Evolutionary conservation across 2,329 filamentous ascomycete genomes (phyloP), one percentile per base, ranked within the genome.

Genomic region (Aspergillus cejpii): DNA sequence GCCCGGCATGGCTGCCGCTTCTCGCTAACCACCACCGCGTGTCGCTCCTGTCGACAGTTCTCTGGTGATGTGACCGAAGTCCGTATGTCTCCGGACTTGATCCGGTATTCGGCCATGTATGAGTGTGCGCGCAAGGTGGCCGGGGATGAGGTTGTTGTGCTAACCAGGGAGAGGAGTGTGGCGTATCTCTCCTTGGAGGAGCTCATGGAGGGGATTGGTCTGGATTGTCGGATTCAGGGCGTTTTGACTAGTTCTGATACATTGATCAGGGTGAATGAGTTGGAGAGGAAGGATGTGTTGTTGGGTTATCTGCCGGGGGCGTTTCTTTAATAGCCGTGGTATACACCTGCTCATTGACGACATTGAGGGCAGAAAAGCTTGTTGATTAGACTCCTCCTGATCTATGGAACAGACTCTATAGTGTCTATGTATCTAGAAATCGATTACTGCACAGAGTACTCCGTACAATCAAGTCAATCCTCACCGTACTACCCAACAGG

Each of bases 111-210:
- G 17, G 31, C 31, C 31, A 34, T 34, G 31, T 34, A 34, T 12
- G 31, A 34, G 31, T 34, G 31, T 34, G 31, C 31, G 31, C 31
- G 31, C 31, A 34, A 34, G 31, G 31, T 34, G 15, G 31, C 31
- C 14, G 31, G 17, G 17, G 31, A 20, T 0, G 31, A 34, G 2
- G 31, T 34, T 3, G 31, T 11, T 6, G 31, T 34, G 3, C 31
- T 34, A 3, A 3, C 31, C 8, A 10, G 5, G 5, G 17, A 34
- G 11, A 34, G 1, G 8, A 34, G 15, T 11, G 17, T 34, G 6
- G 31, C 31, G 31, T 15, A 34, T 19, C 17, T 34, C 10, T 17
- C 14, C 11, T 5, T 34, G 4, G 31, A 34, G 5, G 17, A 34
- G 6, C 11, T 34, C 7, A 34, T 15, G 2, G 5, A n/a, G 10